Evolutionary conservation across 441 rosid species (phyloP).

Genomic region (Brassica hybrid): DNA sequence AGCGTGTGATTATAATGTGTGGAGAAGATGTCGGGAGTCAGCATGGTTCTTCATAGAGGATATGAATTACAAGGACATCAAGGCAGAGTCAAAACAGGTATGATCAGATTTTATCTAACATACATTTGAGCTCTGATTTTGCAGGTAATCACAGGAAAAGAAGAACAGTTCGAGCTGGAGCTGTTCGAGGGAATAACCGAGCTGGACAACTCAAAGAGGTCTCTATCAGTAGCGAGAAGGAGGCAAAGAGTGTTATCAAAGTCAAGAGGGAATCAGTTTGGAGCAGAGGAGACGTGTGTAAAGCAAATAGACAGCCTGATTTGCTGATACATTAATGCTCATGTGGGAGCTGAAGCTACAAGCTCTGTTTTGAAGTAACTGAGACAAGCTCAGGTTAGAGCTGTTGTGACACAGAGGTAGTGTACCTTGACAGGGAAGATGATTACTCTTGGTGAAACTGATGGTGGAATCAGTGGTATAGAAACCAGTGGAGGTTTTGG

Average conservation of each 20-base stretch:
- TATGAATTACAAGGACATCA: not conserved
- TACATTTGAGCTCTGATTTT: no score
- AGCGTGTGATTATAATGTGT: not conserved
- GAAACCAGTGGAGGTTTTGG: not conserved
- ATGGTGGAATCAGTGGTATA: not conserved
- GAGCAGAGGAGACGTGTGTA: not conserved
- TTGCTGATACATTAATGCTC: not conserved
- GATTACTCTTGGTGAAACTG: not conserved
- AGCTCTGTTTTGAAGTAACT: not conserved
- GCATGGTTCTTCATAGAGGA: not conserved
- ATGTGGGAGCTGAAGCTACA: not conserved
- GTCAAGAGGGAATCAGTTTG: not conserved
- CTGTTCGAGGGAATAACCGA: not conserved
- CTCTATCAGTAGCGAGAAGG: not conserved
- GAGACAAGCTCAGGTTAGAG: not conserved
- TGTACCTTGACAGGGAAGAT: not conserved
- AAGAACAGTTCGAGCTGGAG: not conserved
- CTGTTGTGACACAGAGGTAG: not conserved
- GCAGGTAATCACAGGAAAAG: not conserved
- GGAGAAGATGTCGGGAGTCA: not conserved
- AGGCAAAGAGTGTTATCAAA: not conserved
- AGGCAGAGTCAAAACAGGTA: no score
- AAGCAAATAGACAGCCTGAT: no score
- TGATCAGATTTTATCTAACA: no score
- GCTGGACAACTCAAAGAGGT: not conserved